phyloP scores from a whole-genome alignment of 352 stramenopile genomes.

The Phytophthora sp. region DNA sequence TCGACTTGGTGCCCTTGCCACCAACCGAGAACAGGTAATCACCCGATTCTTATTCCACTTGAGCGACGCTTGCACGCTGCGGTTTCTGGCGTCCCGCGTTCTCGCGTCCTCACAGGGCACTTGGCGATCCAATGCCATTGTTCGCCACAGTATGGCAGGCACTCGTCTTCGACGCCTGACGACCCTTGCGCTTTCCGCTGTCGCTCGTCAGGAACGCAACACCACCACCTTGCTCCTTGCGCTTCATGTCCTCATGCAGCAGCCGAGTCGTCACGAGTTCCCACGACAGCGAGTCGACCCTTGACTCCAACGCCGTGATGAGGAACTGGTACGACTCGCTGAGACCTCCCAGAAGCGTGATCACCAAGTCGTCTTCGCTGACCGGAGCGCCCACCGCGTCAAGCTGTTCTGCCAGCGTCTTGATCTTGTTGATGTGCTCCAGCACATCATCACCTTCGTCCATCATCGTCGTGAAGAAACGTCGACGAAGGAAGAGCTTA shows the following conservation, averaged over 20 bases:
- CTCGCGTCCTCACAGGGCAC: not conserved
- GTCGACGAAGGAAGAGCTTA: slow-evolving; percentile 36
- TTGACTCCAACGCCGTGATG: slow-evolving; percentile 34
- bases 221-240: slow-evolving; percentile 18
- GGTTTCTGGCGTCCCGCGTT: slow-evolving; percentile 3
- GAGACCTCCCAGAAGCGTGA: slow-evolving; percentile 26
- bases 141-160: slow-evolving; percentile 17
- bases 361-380: slow-evolving; percentile 28
- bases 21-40: slow-evolving; percentile 22
- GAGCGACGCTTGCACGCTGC: slow-evolving; percentile 3
- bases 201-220: slow-evolving; percentile 8
- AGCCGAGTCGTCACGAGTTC: slow-evolving; percentile 22
- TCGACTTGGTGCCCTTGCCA: slow-evolving; percentile 5
- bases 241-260: slow-evolving; percentile 21
- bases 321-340: slow-evolving; percentile 37
- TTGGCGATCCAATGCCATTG: slow-evolving; percentile 18
- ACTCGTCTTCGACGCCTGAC: not conserved
- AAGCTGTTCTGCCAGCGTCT: too few relatives aligned
- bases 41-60: slow-evolving; percentile 6
- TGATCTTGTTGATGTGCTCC: slow-evolving; percentile 30
- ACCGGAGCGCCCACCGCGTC: too few relatives aligned
- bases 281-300: slow-evolving; percentile 21
- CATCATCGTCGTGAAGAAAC: slow-evolving; percentile 36
- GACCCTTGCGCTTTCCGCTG: not conserved
- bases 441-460: slow-evolving; percentile 34